Conservation (phyloP, 306 rosid genomes). For the Gastrolobium villosum region DNA sequence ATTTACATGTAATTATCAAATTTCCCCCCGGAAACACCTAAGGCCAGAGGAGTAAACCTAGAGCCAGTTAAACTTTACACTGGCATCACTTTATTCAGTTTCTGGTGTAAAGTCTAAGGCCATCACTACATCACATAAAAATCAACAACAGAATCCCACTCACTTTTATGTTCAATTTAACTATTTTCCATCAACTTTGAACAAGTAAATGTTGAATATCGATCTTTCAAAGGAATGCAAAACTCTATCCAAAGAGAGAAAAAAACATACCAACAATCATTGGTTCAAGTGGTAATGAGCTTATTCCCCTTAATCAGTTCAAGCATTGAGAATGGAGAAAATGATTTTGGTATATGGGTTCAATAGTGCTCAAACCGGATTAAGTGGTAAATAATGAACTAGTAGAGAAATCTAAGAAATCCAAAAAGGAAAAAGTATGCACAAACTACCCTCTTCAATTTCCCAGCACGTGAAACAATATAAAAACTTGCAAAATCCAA, state of each 20-base stretch:
- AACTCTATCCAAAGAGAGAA: neutral
- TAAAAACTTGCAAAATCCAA: constrained; percentile 26
- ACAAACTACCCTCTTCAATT: constrained; percentile 9
- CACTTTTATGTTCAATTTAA: neutral
- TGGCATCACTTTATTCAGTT: constrained; percentile 2
- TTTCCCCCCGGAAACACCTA: neutral
- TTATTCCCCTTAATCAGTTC: no score
- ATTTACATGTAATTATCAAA: constrained; percentile 18
- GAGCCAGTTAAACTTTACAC: constrained; percentile 14
- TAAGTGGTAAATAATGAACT: no score
- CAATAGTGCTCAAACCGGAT: no score
- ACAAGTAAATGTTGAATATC: neutral
- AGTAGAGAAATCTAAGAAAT: no score
- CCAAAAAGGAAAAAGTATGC: neutral
- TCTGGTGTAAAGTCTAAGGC: neutral
- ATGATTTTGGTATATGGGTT: no score
- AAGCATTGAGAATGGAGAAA: no score
- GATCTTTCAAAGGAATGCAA: neutral
- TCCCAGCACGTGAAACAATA: constrained; percentile 17
- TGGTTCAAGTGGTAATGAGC: no score
- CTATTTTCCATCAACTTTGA: neutral
- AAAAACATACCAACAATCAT: neutral
- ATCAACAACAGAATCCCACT: constrained; percentile 24
- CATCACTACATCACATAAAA: constrained; percentile 33
- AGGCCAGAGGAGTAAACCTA: constrained; percentile 18